Conservation (phyloP, 202 grass and related monocot species). For the Setaria viridis region DNA sequence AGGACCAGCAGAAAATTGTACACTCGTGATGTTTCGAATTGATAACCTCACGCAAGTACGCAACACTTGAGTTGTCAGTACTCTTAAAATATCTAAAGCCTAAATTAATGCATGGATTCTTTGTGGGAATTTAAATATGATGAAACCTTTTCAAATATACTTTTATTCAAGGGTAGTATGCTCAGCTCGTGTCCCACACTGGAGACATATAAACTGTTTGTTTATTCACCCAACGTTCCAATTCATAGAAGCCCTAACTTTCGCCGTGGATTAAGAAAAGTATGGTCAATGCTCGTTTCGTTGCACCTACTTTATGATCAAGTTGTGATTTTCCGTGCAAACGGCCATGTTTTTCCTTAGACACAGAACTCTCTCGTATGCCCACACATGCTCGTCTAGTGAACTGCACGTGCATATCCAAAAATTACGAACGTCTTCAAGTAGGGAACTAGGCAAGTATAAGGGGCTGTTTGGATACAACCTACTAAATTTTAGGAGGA, state of each 20-base stretch:
- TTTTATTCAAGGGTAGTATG: background rate
- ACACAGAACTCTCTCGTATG: background rate
- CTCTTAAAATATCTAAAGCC: background rate
- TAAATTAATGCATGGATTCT: background rate
- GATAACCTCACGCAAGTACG: background rate
- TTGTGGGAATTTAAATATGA: background rate
- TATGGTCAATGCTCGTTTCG: constrained; percentile 20
- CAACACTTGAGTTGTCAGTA: background rate
- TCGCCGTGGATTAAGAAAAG: constrained; percentile 18
- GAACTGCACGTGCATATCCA: background rate
- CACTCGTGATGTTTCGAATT: background rate
- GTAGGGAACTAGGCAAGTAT: too few relatives aligned
- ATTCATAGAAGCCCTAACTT: background rate
- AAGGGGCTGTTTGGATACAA: too few relatives aligned
- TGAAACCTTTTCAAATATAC: background rate
- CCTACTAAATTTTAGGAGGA: too few relatives aligned
- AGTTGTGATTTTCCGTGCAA: background rate
- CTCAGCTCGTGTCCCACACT: constrained; percentile 24
- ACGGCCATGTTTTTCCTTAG: too few relatives aligned
- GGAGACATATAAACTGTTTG: background rate
- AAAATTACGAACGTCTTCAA: too few relatives aligned
- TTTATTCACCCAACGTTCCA: constrained; percentile 22
- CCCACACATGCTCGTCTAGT: background rate
- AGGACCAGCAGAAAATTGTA: too few relatives aligned
- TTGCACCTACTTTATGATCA: background rate